Base-by-base conservation (phyloP, 2,329 filamentous ascomycete species). In the Arachnopeziza araneosa region DNA sequence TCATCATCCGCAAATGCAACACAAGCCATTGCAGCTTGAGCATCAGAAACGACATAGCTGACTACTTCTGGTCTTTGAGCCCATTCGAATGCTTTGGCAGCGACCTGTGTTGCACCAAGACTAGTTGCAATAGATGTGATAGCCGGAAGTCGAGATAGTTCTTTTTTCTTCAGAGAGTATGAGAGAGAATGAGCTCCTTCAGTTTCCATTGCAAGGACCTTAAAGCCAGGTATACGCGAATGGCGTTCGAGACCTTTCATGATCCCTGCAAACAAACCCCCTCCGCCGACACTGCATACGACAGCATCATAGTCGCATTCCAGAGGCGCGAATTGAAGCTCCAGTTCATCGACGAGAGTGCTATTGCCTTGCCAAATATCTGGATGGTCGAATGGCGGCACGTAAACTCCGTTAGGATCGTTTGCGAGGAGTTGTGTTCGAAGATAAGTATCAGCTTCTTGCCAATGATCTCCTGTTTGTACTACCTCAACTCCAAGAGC, bases 1-100 rank as follows among this genome's bases (percentile, higher is more conserved):
- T 93, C 90, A 62, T 96, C 91, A 65, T 97, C 89, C 10, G 90
- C 87, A 63, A 97, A 86, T 24, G 84, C 79, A 69, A 88, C 85
- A 57, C 88, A 89, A 2, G 87, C 92, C 75, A 87, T 83, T 22
- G 90, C 91, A 0, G 93, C 93, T 69, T 95, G 90, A 2, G 85
- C 86, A 68, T 96, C 91, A 1, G 79, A 80, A 9, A 95, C 78
- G 0, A 91, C 87, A 2, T 83, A 75, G 63, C 81, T 86, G 48
- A 79, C 78, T 24, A 88, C 81, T 51, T 78, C 77, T 48, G 82
- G 72, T 1, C 76, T 73, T 1, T 73, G 73, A 0, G 81, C 84
- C 73, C 89, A 87, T 64, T 86, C 81, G 74, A 89, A 89, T 0
- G 89, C 85, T 64, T 81, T 78, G 60, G 83, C 77, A 4, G 87